Base-by-base conservation (phyloP, 345 rosid genomes). In the Acer yangbiense region DNA sequence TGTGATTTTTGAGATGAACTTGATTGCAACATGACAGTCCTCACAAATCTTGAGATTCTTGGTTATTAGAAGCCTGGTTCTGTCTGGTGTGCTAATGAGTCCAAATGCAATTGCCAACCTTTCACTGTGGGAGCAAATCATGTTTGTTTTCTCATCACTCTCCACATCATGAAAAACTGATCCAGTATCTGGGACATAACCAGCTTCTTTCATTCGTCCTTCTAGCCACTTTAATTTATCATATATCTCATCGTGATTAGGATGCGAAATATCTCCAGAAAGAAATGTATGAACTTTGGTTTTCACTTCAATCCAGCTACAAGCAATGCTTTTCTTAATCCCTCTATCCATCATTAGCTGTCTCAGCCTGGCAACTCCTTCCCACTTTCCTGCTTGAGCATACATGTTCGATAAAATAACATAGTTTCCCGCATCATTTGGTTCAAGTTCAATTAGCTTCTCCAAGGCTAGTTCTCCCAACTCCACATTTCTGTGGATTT, bases 31-130 rank as follows among this genome's bases (percentile, higher is more conserved):
- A 54, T 86, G 89, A 76, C 87, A 86, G 55, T 86, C 89, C 55
- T 82, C 87, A 61, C 87, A 86, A 35, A 83, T 81, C 58, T 76
- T 72, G 57, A 86, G 83, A 75, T 86, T 86, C 85, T 86, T 86
- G 43, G 85, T 81, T 68, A 82, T 82, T 67, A 79, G 55, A 55
- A 83, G 78, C 60, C 79, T 69, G 18, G 79, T 79, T 65, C 83
- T 61, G 3, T 74, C 72, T 11, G 85, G 79, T 39, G 85, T 83
- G 71, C 73, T 79, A 18, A 86, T 72, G 17, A 86, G 81, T 69
- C 87, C 89, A 68, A 82, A 86, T 10, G 82, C 86, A 79, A 83
- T 79, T 27, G 89, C 87, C 12, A 86, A 72, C 79, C 85, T 86
- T 69, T 86, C 85, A 1, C 87, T 86, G 72, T 82, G 83, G 72